Base-by-base conservation (phyloP, 2,329 filamentous ascomycete genomes). In the Cylindrodendrum hubeiense region DNA sequence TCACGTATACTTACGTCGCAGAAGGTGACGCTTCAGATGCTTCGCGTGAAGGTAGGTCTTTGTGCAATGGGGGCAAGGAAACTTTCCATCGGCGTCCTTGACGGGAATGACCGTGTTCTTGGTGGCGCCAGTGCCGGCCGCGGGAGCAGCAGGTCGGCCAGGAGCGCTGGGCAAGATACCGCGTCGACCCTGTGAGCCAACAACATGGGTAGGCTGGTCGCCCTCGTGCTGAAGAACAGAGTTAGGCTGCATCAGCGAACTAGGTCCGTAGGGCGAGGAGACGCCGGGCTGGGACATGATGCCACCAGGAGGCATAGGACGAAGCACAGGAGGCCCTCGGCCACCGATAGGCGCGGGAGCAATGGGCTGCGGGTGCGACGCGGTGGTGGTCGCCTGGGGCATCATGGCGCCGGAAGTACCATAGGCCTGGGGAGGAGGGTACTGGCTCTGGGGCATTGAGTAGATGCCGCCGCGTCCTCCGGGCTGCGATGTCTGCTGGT, bases 1-100 rank as follows among this genome's bases (percentile, higher is more conserved):
- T 57, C 30, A 39, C 22, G 26, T 63, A 53, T 67, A 92, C 95
- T 94, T 88, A 98, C 95, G 96, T 87, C 96, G 88, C 74, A 98
- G 85, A 65, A 98, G 88, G 86, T 98, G 96, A 76, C 96, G 92
- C 88, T 98, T 98, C 74, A 98, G 82, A 82, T 98, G 96, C 86
- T 99, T 98, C 50, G 95, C 93, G 79, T 98, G 96, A 63, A 98
- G 86, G 78, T 99, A 99, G 7, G 95, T 98, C 86, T 98, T 98
- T 75, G 94, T 97, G 84, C 96, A 99, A 80, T 98, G 95, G 75
- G 94, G 94, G 83, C 96, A 99, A 65, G 96, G 95, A 78, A 97
- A 99, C 84, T 98, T 98, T 77, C 96, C 96, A 79, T 98, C 95
- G 9, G 94, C 94, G 80, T 98, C 95, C 85, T 98, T 98, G 73